Base-by-base conservation (phyloP, 441 rosid species). In the Pelargonium myrrhifolium region DNA sequence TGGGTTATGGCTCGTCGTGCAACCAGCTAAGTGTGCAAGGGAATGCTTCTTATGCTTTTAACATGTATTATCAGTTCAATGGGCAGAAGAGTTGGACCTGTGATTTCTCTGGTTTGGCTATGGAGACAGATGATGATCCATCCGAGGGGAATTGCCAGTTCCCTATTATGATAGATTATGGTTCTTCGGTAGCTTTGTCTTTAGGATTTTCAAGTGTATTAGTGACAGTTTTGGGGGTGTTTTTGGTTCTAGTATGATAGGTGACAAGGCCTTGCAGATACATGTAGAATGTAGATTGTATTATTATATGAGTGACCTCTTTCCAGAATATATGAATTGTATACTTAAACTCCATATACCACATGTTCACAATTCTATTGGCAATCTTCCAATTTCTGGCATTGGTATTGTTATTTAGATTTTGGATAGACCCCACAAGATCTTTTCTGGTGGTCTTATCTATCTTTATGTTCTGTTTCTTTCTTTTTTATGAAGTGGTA, bases 31-130 rank as follows among this genome's bases (percentile, higher is more conserved):
- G 60, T 24, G 60, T 11, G 9, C 26, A 70, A 37, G 80, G 82
- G 1, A 82, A 82, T 70, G 86, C 83, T 2, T 82, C 86, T 12
- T 80, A 80, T 72, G 80, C 86, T 12, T 82, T 82, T 74, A 82
- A 79, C 68, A 79, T 78, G 86, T 82, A 76, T 72, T 82, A 71
- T 53, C 83, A 82, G 73, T 65, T 79, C 8, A 77, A 78, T 12
- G 39, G 71, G 68, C 86, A 80, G 62, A 17, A 66, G 6, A n/a
- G 49, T 12, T 68, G 79, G 86, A 69, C 59, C 70, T 80, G 83
- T 65, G 82, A 82, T 49, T 82, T 82, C 77, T 10, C 64, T 2
- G 80, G 77, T 17, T 28, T 80, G 61, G 83, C 82, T 9, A 17
- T 12, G 3, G 70, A 74, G 12, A 79, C 83, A 0, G 76, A 68